Base-by-base conservation (phyloP, 306 rosid species). In the Cicer bijugum region DNA sequence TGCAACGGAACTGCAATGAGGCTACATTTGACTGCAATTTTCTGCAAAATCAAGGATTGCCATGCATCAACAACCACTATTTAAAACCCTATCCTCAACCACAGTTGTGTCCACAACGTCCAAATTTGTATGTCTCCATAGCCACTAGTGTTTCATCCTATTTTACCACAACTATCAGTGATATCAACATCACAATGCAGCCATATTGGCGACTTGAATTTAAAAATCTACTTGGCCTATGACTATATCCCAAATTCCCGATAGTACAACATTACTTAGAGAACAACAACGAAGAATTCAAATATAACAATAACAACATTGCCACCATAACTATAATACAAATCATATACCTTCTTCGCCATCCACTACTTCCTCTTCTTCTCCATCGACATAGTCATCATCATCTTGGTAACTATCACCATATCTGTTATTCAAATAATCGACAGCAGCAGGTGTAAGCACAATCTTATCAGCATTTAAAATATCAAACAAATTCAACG, bases 391-490 rank as follows among this genome's bases (percentile, higher is more conserved):
- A 0, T 11, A 57, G 15, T 86, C 92, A 6, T 76, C 69, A 39
- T 72, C 89, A 0, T 72, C 91, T 9, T 78, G 81, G 6, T 70
- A 75, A 79, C 80, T 75, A 37, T 70, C 56, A 70, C 99, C 97
- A 80, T 94, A 91, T 70, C 96, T 85, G 52, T 59, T 62, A 52
- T 94, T 94, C 86, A 94, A 88, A 57, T 75, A 91, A 50, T 90
- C 90, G 57, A 94, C 96, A 12, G 92, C 90, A 15, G 45, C 84
- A 51, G 85, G 88, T 0, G 97, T 91, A 5, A 91, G 84, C 15
- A 94, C 89, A 44, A 94, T 7, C 90, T 89, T 94, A 78, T 94
- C 99, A 8, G 97, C 89, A 78, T 94, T 84, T 83, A 94, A 84
- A 63, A 94, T 80, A 55, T 94, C 99, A 66, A 69, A 91, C 90